Base-by-base conservation (phyloP, 2,329 filamentous ascomycete genomes). In the Blastomyces emzantsi region DNA sequence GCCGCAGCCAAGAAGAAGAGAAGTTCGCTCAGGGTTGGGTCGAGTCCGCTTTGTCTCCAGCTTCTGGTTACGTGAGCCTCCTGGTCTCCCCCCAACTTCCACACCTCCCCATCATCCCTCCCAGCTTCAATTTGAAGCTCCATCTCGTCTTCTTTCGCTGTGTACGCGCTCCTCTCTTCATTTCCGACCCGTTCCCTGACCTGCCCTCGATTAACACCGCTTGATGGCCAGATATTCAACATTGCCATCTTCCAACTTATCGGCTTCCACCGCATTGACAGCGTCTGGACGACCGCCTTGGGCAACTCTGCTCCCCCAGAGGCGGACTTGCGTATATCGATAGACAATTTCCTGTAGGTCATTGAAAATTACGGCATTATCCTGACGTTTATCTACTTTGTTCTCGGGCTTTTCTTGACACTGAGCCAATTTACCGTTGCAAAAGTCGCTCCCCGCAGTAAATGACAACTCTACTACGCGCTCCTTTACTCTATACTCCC, bases 191-290 rank as follows among this genome's bases (percentile, higher is more conserved):
- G 17, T 54, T 41, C 36, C 22, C 33, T 61, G 28, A 6, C 11
- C 60, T 59, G 3, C 17, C 36, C 47, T 36, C 39, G 22, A 36
- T n/a, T n/a, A 19, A 22, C n/a, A 22, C 15, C 61, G 25, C 36
- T 62, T 62, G 61, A 62, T 62, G 61, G 61, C 61, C 28, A 47
- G 41, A 36, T 47, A 22, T 22, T 36, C 52, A 47, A 33, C 57
- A 28, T 33, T 28, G 36, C n/a, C 39, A 36, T 56, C 60, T 52
- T 17, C 51, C 61, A 54, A 56, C 52, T 25, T 47, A 55, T 54
- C 39, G 49, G 61, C 60, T 47, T 61, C 51, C 25, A 30, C 47
- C 60, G 49, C 52, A 56, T 62, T 62, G 49, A 36, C 13, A 36
- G 30, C 15, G 39, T 57, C 39, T 62, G 51, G 61, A 25, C 51